Conservation (phyloP, 371 early-diverging fungal species). For the Smittium culicis region DNA sequence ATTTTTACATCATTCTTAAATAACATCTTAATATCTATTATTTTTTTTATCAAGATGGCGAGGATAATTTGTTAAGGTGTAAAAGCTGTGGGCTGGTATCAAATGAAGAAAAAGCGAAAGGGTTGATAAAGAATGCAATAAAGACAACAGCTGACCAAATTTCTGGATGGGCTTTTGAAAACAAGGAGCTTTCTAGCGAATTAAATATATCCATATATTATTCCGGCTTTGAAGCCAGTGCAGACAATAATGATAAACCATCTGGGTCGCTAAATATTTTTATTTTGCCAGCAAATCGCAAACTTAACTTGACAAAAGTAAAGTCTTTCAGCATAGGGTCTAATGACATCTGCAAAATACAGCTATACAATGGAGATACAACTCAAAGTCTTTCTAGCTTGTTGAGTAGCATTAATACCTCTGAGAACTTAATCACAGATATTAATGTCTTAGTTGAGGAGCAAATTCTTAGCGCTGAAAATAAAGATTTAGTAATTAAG, state of each 20-base stretch:
- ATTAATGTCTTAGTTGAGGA: no score
- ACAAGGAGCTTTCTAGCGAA: not conserved
- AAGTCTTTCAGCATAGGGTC: no score
- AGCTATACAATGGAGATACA: not conserved
- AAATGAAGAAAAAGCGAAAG: slow-evolving; percentile 54
- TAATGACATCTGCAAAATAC: no score
- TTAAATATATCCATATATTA: not conserved
- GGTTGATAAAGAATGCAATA: slow-evolving; percentile 8
- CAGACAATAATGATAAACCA: not conserved
- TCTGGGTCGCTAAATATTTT: slow-evolving; percentile 14
- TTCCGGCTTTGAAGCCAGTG: not conserved
- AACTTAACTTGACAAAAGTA: slow-evolving; percentile 3
- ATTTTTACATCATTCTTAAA: not conserved
- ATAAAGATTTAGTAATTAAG: no score
- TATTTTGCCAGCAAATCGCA: slow-evolving; percentile 13
- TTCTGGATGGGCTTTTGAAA: not conserved
- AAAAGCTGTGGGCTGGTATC: slow-evolving; percentile 56
- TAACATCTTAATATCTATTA: not conserved
- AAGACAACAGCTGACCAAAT: not conserved
- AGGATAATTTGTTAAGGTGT: slow-evolving; percentile 65
- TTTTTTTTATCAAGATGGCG: slow-evolving; percentile 64
- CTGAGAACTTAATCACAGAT: not conserved
- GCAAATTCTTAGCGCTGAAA: no score
- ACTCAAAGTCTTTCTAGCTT: not conserved
- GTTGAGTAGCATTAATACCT: not conserved